Conservation (phyloP, 306 rosid species). For the Casuarina cunninghamiana region DNA sequence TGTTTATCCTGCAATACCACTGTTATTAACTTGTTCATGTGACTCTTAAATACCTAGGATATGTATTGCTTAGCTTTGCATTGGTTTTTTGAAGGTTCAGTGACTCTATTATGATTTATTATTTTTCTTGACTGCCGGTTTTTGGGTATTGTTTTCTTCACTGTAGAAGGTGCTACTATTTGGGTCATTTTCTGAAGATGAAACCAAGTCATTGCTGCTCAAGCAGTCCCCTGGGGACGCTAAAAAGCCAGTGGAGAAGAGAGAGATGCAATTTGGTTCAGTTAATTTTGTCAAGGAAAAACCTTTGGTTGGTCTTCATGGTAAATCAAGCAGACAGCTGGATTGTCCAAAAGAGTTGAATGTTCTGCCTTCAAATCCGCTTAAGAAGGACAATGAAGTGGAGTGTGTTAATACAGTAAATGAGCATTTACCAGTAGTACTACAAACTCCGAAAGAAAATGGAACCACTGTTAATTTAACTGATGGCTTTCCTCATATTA, state of each 20-base stretch:
- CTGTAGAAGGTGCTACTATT: conserved; percentile 54
- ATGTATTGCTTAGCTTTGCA: neutral
- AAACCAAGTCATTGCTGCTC: conserved; percentile 60
- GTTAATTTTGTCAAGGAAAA: conserved; percentile 37
- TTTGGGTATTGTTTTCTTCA: conserved; percentile 18
- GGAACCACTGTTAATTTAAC: conserved; percentile 35
- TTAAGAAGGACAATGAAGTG: conserved; percentile 38
- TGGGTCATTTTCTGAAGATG: conserved; percentile 94
- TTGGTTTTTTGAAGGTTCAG: neutral
- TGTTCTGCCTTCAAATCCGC: conserved; percentile 27
- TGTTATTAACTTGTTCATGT: neutral
- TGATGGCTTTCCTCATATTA: conserved; percentile 18
- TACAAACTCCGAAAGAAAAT: conserved; percentile 45
- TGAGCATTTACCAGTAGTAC: conserved; percentile 25
- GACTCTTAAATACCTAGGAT: neutral
- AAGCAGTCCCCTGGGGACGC: conserved; percentile 41
- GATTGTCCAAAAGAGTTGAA: conserved; percentile 32
- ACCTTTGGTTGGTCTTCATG: conserved; percentile 18
- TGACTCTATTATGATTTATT: neutral
- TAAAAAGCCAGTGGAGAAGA: conserved; percentile 51
- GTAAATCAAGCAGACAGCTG: conserved; percentile 32
- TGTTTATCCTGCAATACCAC: neutral
- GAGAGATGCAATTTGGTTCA: conserved; percentile 69
- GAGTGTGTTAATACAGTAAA: conserved; percentile 27
- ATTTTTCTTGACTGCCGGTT: conserved; percentile 9